Percentiles rank a stretch among this genome's conserved stretches.
These are phyloP conservation scores for Hirsutella rhossiliensis DNA, from an alignment of 2,329 filamentous ascomycete genomes.

Conservation along the genomic window DNA sequence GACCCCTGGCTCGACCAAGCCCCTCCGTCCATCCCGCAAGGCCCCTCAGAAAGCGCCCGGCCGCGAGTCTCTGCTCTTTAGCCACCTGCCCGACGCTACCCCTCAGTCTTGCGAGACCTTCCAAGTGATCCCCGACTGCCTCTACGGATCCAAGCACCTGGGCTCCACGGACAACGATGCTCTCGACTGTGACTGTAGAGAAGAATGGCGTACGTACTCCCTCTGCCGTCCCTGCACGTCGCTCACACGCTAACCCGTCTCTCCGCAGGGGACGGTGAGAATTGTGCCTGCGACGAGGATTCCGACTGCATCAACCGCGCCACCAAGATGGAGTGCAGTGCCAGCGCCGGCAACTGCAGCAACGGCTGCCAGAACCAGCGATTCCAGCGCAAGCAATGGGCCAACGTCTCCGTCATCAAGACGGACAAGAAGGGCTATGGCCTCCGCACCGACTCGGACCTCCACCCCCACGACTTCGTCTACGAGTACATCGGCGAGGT, in stretches of 20 bases:
- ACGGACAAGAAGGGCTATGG: slow-evolving; percentile 97
- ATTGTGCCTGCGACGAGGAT: slow-evolving; percentile 86
- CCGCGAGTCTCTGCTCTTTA: slow-evolving; percentile 54
- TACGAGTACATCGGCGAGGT: slow-evolving; percentile 98
- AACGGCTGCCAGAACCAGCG: slow-evolving; percentile 84
- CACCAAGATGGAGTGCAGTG: slow-evolving; percentile 90
- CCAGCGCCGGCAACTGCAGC: slow-evolving; percentile 73
- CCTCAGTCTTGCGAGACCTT: slow-evolving; percentile 65
- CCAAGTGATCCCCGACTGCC: slow-evolving; percentile 70
- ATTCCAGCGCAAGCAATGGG: slow-evolving; percentile 83
- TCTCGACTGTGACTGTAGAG: slow-evolving; percentile 87
- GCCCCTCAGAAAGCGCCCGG: slow-evolving; percentile 53
- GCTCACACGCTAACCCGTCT: too few species aligned
- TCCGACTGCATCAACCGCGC: slow-evolving; percentile 98
- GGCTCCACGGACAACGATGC: slow-evolving; percentile 83
- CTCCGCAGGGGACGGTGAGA: slow-evolving; percentile 44
- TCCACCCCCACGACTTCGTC: slow-evolving; percentile 81
- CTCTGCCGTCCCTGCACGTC: slow-evolving; percentile 9
- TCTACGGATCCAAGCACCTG: slow-evolving; percentile 84
- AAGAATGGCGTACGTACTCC: slow-evolving; percentile 77
- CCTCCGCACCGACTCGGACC: slow-evolving; percentile 65
- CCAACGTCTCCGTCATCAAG: slow-evolving; percentile 87
- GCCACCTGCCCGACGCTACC: slow-evolving; percentile 67
- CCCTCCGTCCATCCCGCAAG: slow-evolving; percentile 62
- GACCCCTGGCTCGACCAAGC: slow-evolving; percentile 38